Conservation (phyloP, 2,329 filamentous ascomycete genomes). For the Shiraia sp. region DNA sequence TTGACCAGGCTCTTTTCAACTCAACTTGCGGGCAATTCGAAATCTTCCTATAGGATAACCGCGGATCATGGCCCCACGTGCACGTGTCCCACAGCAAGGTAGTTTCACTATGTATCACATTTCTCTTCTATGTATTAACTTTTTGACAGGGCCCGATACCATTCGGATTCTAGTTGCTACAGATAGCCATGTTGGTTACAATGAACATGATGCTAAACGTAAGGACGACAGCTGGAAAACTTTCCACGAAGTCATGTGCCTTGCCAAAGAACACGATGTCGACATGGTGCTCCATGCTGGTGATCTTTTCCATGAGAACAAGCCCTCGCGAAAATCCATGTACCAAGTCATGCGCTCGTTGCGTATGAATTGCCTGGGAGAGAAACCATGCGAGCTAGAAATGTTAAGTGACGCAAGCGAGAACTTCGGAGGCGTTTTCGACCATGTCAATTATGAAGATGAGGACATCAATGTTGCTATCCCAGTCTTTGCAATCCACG, state of each 20-base stretch:
- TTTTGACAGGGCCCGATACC: conserved; percentile 66
- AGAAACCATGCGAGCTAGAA: conserved; percentile 93
- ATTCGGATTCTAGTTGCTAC: conserved; percentile 94
- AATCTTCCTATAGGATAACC: background rate
- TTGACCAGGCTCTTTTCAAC: background rate
- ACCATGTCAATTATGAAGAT: conserved; percentile 97
- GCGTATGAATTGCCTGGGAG: conserved; percentile 89
- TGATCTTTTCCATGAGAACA: conserved; percentile 97
- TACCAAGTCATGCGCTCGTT: conserved; percentile 97
- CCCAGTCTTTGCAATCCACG: conserved; percentile 96
- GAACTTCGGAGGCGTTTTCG: conserved; percentile 84
- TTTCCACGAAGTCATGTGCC: conserved; percentile 92
- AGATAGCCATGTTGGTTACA: conserved; percentile 97
- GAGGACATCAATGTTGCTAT: conserved; percentile 96
- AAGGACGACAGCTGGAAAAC: conserved; percentile 96
- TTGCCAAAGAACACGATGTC: conserved; percentile 86
- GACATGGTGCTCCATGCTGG: conserved; percentile 97
- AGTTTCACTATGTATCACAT: conserved; percentile 6
- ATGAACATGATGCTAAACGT: conserved; percentile 90
- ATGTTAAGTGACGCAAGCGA: conserved; percentile 92
- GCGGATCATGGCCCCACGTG: conserved; percentile 29
- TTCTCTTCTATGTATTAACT: conserved; percentile 9
- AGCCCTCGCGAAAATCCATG: conserved; percentile 91
- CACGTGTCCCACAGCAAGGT: conserved; percentile 34
- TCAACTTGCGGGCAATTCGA: background rate